Evolutionary conservation across 108 stramenopile species (phyloP).

Genomic region (Asterionellopsis glacialis): DNA sequence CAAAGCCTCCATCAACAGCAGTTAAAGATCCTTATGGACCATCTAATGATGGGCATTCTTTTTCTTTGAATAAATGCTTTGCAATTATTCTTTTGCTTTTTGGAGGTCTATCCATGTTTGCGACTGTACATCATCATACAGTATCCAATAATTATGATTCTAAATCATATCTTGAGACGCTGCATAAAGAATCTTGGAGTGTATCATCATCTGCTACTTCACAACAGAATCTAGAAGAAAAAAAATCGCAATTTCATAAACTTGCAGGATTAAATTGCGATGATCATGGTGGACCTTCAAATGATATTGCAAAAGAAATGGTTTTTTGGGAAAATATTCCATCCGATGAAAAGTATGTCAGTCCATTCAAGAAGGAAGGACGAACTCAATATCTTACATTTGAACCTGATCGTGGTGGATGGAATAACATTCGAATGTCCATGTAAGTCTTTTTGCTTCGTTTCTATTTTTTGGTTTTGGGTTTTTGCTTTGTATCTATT

Average conservation of each 20-base stretch:
- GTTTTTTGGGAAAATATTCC: constrained; percentile 86
- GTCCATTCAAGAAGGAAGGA: constrained; percentile 49
- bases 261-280: constrained; percentile 72
- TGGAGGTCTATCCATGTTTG: not conserved
- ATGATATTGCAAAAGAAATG: constrained; percentile 68
- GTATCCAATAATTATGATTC: not conserved
- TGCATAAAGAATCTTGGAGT: not conserved
- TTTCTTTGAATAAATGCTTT: not conserved
- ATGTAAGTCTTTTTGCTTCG: not conserved
- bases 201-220: not conserved
- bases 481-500: no score
- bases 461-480: not conserved
- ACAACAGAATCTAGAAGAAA: not conserved
- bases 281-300: constrained; percentile 61
- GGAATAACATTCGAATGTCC: constrained; percentile 93
- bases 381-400: constrained; percentile 81
- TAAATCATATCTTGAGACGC: no score
- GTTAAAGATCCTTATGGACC: no score
- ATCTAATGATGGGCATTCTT: no score
- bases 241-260: constrained; percentile 15
- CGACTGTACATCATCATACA: not conserved
- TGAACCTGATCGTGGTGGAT: constrained; percentile 82
- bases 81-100: not conserved
- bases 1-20: no score
- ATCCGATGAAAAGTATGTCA: constrained; percentile 46